Conservation (phyloP, 2,329 filamentous ascomycete species). For the Calonectria hawksworthii region DNA sequence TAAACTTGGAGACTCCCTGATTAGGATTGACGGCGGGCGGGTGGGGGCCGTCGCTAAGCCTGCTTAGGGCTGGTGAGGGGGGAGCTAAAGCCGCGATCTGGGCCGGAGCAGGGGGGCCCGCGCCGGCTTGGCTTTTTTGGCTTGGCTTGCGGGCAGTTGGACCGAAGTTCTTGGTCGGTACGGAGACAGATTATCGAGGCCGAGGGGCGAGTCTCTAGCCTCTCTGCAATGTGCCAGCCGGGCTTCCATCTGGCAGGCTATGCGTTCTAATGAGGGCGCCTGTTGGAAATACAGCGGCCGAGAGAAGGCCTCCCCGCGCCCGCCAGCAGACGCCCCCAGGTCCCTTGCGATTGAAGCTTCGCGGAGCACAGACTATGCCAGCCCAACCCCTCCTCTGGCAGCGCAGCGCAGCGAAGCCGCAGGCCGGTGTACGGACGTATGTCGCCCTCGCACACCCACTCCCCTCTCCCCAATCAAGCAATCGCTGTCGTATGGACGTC, state of each 20-base stretch:
- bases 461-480: not conserved
- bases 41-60: conserved; percentile 30
- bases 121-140: conserved; percentile 38
- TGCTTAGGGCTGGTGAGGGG: conserved; percentile 27
- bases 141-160: conserved; percentile 15
- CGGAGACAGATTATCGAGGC: conserved; percentile 6
- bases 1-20: conserved; percentile 36
- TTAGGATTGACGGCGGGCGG: conserved; percentile 33
- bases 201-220: not conserved
- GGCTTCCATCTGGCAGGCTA: not conserved
- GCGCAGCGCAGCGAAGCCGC: not conserved
- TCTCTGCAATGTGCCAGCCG: not conserved
- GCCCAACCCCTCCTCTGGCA: conserved; percentile 8
- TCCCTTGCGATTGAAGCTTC: conserved; percentile 6
- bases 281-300: not conserved
- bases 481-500: conserved; percentile 4
- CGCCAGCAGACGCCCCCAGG: not conserved
- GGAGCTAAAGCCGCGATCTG: conserved; percentile 33
- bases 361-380: not conserved
- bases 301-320: not conserved
- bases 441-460: conserved; percentile 12
- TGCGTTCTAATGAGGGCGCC: not conserved
- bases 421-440: conserved; percentile 11
- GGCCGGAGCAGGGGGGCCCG: conserved; percentile 34
- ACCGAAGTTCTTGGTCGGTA: not conserved